phyloP scores from a whole-genome alignment of 208 protist genomes.

The Wallacemonas sp. region DNA sequence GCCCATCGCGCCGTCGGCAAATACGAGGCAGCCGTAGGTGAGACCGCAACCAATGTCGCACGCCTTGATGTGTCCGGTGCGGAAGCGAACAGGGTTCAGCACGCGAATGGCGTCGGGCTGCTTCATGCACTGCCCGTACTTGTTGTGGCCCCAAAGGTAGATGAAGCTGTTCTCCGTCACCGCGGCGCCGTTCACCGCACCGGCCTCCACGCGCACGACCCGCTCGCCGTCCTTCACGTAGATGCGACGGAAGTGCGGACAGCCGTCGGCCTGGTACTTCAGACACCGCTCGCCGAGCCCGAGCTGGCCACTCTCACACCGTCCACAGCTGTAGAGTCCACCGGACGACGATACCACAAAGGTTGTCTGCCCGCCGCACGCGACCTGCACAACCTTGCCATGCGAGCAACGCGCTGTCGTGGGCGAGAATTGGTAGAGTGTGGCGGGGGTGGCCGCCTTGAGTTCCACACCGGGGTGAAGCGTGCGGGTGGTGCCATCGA shows the following conservation, averaged over 20 bases:
- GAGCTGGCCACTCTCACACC: conserved; percentile 49
- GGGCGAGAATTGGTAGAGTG: background rate
- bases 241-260: conserved; percentile 22
- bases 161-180: conserved; percentile 31
- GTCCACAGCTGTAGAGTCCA: conserved; percentile 31
- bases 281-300: conserved; percentile 26
- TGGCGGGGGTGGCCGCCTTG: background rate
- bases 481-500: background rate
- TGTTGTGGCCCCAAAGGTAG: conserved; percentile 77
- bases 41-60: conserved; percentile 55
- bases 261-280: conserved; percentile 14
- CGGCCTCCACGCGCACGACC: conserved; percentile 37
- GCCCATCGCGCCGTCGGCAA: conserved; percentile 43
- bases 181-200: conserved; percentile 38
- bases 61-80: conserved; percentile 16
- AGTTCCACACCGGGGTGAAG: background rate
- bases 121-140: conserved; percentile 64
- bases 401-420: background rate
- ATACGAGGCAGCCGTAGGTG: conserved; percentile 43
- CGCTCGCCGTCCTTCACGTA: conserved; percentile 27
- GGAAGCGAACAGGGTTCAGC: conserved; percentile 28
- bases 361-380: conserved; percentile 31
- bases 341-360: conserved; percentile 36
- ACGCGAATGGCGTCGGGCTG: conserved; percentile 18
- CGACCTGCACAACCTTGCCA: conserved; percentile 1